A percentile compares a stretch with the other conserved stretches of the same genome.
These are phyloP conservation scores for Vigna trinervia DNA, from an alignment of 306 rosid genomes.

Conservation along the genomic window DNA sequence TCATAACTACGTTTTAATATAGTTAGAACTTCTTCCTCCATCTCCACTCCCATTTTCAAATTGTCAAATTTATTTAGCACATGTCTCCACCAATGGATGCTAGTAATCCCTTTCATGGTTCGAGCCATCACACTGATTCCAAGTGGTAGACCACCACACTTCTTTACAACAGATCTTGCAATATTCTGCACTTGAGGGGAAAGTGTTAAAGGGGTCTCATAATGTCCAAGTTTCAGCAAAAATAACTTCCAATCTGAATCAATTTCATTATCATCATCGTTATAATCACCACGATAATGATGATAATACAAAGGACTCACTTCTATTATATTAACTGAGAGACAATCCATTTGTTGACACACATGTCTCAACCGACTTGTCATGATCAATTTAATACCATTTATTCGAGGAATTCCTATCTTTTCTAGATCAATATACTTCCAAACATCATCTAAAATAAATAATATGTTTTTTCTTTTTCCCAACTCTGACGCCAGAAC, in stretches of 20 bases:
- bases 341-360: conserved; percentile 25
- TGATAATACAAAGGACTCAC: too few relatives aligned
- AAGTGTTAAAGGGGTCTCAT: background rate
- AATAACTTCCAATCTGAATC: conserved; percentile 3
- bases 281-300: too few relatives aligned
- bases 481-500: background rate
- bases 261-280: too few relatives aligned
- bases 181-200: background rate
- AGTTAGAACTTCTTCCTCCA: background rate
- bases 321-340: background rate
- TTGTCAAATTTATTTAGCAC: background rate
- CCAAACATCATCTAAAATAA: conserved; percentile 57
- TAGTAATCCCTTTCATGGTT: background rate
- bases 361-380: conserved; percentile 41
- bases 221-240: background rate
- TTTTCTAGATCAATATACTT: conserved; percentile 21
- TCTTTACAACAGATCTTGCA: background rate
- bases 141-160: conserved; percentile 20
- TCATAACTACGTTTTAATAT: background rate
- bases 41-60: background rate
- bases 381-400: conserved; percentile 43
- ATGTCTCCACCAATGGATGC: background rate
- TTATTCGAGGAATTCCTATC: conserved; percentile 38
- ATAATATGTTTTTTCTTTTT: background rate
- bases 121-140: conserved; percentile 31